phyloP scores from a whole-genome alignment of 306 rosid species.

The Rosa chinensis region DNA sequence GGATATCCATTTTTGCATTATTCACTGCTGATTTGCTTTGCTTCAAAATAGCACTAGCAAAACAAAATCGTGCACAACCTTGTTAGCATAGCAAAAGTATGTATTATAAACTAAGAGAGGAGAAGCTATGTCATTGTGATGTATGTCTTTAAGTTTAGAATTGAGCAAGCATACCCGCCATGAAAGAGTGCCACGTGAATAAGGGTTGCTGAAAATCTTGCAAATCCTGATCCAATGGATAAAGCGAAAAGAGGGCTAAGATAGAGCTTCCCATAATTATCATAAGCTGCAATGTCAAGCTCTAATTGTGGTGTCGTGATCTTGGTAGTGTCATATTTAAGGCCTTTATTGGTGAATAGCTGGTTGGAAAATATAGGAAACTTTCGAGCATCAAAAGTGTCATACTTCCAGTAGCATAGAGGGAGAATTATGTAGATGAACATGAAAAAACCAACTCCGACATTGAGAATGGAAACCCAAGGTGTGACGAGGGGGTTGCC shows the following conservation, averaged over 20 bases:
- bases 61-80: constrained; percentile 13
- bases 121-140: not conserved
- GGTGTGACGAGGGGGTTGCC: constrained; percentile 96
- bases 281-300: constrained; percentile 67
- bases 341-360: constrained; percentile 64
- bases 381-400: constrained; percentile 89
- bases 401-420: constrained; percentile 84
- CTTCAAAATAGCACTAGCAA: constrained; percentile 65
- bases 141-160: not conserved
- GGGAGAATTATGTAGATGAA: constrained; percentile 90
- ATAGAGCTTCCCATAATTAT: constrained; percentile 82
- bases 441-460: constrained; percentile 86
- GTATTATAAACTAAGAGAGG: not conserved
- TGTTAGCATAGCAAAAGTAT: not conserved
- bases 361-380: constrained; percentile 93
- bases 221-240: constrained; percentile 93
- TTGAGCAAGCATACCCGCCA: constrained; percentile 60
- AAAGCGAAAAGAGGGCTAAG: constrained; percentile 98
- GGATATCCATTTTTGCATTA: constrained; percentile 69
- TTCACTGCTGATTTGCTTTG: constrained; percentile 79
- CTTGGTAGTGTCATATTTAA: constrained; percentile 81
- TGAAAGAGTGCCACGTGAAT: constrained; percentile 89
- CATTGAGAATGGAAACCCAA: constrained; percentile 86
- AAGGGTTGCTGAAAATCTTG: constrained; percentile 90
- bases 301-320: constrained; percentile 66